A percentile compares a stretch with the other conserved stretches of the same genome.
These are phyloP conservation scores for Salix suchowensis DNA, from an alignment of 345 rosid species.

Conservation along the genomic window DNA sequence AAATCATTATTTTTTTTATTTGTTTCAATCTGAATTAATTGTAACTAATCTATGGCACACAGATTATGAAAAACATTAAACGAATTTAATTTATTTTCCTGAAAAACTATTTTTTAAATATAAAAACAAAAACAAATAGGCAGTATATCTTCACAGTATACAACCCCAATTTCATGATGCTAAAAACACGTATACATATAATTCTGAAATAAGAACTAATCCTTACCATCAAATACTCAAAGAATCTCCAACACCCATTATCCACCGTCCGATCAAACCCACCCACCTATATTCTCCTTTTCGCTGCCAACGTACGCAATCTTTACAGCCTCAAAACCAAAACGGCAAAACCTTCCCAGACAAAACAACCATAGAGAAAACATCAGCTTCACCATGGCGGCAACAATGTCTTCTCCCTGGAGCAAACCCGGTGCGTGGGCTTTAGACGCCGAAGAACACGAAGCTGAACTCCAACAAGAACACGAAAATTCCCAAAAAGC, in stretches of 20 bases:
- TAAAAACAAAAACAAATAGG: too few species aligned
- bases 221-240: not conserved
- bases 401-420: conserved; percentile 83
- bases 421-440: conserved; percentile 96
- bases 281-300: conserved; percentile 15
- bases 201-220: not conserved
- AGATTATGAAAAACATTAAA: too few species aligned
- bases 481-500: conserved; percentile 16
- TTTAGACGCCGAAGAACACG: conserved; percentile 77
- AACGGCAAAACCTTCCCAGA: conserved; percentile 11
- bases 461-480: conserved; percentile 56
- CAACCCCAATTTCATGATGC: too few species aligned
- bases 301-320: conserved; percentile 37
- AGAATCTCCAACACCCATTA: not conserved
- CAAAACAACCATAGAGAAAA: not conserved
- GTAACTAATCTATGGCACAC: too few species aligned
- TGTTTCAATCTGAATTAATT: too few species aligned
- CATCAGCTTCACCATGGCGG: conserved; percentile 50
- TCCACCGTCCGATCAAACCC: conserved; percentile 43
- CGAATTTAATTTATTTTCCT: too few species aligned
- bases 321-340: not conserved
- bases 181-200: not conserved
- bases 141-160: too few species aligned
- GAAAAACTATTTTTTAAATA: too few species aligned
- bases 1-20: too few species aligned